Percentiles rank a stretch among this genome's conserved stretches.
These are phyloP conservation scores for Hyaloscypha bicolor DNA, from an alignment of 495 filamentous ascomycete species.

Conservation along the genomic window DNA sequence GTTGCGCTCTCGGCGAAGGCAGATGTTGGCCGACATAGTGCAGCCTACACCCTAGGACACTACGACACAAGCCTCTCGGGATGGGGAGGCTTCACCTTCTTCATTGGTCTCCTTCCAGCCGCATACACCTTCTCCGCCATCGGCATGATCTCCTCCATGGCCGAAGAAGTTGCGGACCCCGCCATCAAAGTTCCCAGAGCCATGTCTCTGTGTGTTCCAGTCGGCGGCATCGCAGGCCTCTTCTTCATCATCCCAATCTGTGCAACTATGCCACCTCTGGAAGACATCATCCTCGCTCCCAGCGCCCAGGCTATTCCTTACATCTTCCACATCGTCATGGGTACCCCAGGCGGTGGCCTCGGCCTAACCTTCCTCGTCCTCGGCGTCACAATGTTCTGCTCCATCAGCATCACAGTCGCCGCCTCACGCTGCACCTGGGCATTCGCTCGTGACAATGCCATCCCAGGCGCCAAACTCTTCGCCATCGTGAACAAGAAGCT, in stretches of 20 bases:
- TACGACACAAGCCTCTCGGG: conserved; percentile 44
- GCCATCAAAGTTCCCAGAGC: conserved; percentile 49
- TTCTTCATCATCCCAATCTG: conserved; percentile 54
- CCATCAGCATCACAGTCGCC: conserved; percentile 52
- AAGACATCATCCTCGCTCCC: conserved; percentile 44
- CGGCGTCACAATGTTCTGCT: conserved; percentile 38
- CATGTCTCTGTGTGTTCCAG: conserved; percentile 45
- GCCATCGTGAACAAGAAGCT: conserved; percentile 37
- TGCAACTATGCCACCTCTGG: conserved; percentile 47
- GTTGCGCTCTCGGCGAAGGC: conserved; percentile 47
- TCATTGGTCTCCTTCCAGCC: conserved; percentile 54
- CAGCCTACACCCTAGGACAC: conserved; percentile 45
- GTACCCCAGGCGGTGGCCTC: conserved; percentile 41
- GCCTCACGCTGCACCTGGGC: conserved; percentile 55
- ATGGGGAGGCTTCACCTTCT: conserved; percentile 47
- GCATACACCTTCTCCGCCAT: conserved; percentile 55
- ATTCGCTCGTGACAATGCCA: conserved; percentile 45
- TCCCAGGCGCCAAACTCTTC: conserved; percentile 43
- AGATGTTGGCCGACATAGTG: conserved; percentile 44
- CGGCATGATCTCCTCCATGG: conserved; percentile 56
- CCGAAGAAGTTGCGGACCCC: conserved; percentile 49
- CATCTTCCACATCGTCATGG: conserved; percentile 51
- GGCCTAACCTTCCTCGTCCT: conserved; percentile 46
- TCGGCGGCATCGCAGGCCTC: conserved; percentile 45
- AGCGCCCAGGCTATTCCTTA: conserved; percentile 48